Conservation (phyloP, 345 rosid species). For the Lagerstroemia speciosa region DNA sequence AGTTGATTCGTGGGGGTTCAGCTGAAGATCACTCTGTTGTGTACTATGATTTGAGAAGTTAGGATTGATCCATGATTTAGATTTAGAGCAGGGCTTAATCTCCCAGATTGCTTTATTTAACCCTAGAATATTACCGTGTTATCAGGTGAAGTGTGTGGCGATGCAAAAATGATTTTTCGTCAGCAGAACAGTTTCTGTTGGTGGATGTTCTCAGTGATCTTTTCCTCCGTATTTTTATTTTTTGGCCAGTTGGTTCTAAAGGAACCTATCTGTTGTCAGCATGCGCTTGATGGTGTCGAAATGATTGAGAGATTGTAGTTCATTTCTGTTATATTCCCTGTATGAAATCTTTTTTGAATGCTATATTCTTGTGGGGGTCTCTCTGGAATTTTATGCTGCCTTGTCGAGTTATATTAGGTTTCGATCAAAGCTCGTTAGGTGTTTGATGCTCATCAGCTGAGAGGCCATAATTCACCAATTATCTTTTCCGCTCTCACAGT, state of each 20-base stretch:
- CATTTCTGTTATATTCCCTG: neutral
- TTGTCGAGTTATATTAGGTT: neutral
- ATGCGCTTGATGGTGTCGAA: neutral
- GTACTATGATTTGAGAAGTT: neutral
- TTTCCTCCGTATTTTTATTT: too few relatives aligned
- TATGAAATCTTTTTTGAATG: neutral
- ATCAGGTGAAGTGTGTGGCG: neutral
- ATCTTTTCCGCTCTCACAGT: neutral
- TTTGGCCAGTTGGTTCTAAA: too few relatives aligned
- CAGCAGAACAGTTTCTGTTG: too few relatives aligned
- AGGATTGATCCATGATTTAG: neutral
- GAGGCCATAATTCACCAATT: neutral
- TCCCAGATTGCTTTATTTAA: neutral
- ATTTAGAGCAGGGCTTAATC: neutral
- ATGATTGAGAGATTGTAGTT: neutral
- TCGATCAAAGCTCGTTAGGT: neutral
- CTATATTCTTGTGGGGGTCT: neutral
- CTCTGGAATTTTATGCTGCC: neutral
- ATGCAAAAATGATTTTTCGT: neutral
- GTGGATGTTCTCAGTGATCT: too few relatives aligned
- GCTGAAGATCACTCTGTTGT: neutral
- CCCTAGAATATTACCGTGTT: neutral
- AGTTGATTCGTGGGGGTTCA: neutral
- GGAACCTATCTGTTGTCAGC: too few relatives aligned
- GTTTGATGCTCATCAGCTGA: neutral